phyloP scores from a whole-genome alignment of 2,329 filamentous ascomycete species.

The Blastomyces emzantsi region DNA sequence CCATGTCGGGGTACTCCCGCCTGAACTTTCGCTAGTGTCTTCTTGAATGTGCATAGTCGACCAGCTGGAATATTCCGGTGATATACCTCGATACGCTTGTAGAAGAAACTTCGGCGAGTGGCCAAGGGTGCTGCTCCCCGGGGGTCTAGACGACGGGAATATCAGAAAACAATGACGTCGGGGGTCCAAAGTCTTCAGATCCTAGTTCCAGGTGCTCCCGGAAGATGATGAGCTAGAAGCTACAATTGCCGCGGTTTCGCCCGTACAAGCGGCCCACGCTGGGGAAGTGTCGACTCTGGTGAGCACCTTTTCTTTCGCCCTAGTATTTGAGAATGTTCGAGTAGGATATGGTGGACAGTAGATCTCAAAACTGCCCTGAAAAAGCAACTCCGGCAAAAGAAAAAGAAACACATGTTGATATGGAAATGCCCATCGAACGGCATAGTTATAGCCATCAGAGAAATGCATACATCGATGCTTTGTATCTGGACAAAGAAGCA shows the following conservation, averaged over 20 bases:
- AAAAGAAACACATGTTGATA: background rate
- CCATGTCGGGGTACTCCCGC: slow-evolving; percentile 3
- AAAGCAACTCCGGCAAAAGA: background rate
- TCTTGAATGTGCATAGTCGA: background rate
- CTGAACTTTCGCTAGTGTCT: background rate
- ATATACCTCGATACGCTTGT: background rate
- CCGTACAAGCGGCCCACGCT: background rate
- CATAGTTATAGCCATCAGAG: slow-evolving; percentile 2
- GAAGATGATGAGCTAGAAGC: background rate
- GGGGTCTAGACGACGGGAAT: background rate
- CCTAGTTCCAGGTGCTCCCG: background rate
- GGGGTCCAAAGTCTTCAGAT: background rate
- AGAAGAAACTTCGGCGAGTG: background rate
- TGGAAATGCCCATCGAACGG: background rate
- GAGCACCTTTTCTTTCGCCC: background rate
- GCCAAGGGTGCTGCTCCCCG: background rate
- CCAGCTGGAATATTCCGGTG: background rate
- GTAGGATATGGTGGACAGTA: background rate
- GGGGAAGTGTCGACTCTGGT: slow-evolving; percentile 1
- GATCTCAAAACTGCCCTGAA: background rate
- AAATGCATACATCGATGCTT: background rate
- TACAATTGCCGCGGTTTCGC: background rate
- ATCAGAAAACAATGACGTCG: background rate
- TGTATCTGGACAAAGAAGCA: background rate
- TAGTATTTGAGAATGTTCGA: background rate